These are phyloP conservation scores for Phanerochaete carnosa DNA, from an alignment of 768 basidiomycete species.

Conservation along the genomic window DNA sequence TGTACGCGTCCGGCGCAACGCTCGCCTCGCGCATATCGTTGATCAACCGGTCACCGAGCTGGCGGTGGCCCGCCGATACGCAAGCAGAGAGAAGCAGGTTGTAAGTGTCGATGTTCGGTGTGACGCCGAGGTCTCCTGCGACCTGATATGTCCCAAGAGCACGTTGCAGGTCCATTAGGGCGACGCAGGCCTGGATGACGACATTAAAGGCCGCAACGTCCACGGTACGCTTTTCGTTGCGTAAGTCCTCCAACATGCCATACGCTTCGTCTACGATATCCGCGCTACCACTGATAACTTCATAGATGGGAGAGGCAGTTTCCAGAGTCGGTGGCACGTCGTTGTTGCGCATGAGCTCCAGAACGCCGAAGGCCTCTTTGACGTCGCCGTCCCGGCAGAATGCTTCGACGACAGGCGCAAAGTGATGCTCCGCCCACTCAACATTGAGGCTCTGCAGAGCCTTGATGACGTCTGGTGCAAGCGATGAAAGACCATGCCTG, in stretches of 20 bases:
- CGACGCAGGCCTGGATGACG: constrained; percentile 60
- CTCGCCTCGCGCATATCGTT: constrained; percentile 59
- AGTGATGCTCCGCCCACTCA: constrained; percentile 65
- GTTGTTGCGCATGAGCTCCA: constrained; percentile 57
- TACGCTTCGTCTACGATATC: constrained; percentile 64
- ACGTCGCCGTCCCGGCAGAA: constrained; percentile 55
- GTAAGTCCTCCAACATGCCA: constrained; percentile 59
- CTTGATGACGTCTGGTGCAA: constrained; percentile 65
- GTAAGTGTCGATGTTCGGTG: constrained; percentile 63
- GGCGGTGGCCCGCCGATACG: constrained; percentile 51
- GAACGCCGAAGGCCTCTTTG: constrained; percentile 57
- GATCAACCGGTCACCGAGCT: constrained; percentile 66
- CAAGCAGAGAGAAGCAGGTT: constrained; percentile 69
- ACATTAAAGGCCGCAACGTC: constrained; percentile 62
- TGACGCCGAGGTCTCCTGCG: constrained; percentile 49
- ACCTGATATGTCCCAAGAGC: constrained; percentile 76
- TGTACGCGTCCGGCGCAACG: constrained; percentile 53
- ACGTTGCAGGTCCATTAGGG: constrained; percentile 65
- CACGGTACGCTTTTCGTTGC: constrained; percentile 46
- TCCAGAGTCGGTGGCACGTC: constrained; percentile 45
- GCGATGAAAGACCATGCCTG: constrained; percentile 64
- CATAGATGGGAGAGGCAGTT: constrained; percentile 54
- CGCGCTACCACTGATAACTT: constrained; percentile 41
- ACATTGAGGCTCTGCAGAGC: constrained; percentile 47
- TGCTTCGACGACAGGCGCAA: constrained; percentile 74